Percentiles rank a stretch among this genome's conserved stretches.
phyloP scores from a whole-genome alignment of 129 eudicot genomes.

The Ambrosia artemisiifolia region DNA sequence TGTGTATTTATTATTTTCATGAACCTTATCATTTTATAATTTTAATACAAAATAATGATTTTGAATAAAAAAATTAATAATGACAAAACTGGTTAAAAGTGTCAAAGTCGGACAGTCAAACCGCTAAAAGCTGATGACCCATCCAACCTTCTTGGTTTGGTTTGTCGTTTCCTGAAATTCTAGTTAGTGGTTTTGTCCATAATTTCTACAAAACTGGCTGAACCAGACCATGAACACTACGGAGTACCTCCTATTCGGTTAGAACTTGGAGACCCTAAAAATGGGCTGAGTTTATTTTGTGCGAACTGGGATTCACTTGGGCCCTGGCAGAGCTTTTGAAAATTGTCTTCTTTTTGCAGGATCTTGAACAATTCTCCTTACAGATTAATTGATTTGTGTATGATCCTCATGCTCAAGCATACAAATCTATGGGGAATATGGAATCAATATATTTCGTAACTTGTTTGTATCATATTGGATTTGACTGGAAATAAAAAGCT shows the following conservation, averaged over 20 bases:
- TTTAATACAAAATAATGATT: background rate
- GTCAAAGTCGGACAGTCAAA: background rate
- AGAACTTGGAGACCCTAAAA: background rate
- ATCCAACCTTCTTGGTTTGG: background rate
- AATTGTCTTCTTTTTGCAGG: conserved; percentile 16
- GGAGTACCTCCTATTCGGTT: background rate
- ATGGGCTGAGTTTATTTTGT: background rate
- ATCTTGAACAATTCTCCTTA: conserved; percentile 14
- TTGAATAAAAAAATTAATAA: background rate
- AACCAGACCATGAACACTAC: background rate
- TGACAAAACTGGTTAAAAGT: no score
- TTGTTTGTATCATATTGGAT: conserved; percentile 12
- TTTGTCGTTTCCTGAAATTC: background rate
- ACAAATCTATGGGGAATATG: background rate
- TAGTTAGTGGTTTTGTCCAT: background rate
- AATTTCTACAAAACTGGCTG: background rate
- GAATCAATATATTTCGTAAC: background rate
- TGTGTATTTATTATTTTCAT: background rate
- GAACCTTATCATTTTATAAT: background rate
- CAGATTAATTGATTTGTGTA: background rate
- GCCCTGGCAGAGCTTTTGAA: background rate
- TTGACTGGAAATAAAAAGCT: conserved; percentile 20
- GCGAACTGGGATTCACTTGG: background rate
- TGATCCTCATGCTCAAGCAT: background rate
- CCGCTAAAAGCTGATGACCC: background rate